Evolutionary conservation across 495 filamentous ascomycete species (phyloP).

Genomic region (Neohortaea acidophila): DNA sequence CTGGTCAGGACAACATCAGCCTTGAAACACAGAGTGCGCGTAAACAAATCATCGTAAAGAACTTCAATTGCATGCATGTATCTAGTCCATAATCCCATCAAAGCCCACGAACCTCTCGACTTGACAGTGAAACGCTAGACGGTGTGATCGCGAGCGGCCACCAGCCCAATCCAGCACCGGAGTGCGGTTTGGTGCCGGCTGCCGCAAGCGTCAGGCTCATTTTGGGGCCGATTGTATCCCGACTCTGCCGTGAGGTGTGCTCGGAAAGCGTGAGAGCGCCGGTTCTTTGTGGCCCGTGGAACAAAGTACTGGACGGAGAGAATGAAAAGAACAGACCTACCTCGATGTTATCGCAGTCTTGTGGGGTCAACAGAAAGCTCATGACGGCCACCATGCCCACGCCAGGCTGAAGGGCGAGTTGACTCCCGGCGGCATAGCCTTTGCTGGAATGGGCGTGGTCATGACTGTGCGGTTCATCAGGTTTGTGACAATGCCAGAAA

Average conservation of each 20-base stretch:
- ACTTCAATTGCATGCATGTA: conserved; percentile 3
- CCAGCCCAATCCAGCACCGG: too few relatives aligned
- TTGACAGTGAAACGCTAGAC: conserved; percentile 16
- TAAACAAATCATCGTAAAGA: not conserved
- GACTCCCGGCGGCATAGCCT: conserved; percentile 62
- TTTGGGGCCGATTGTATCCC: conserved; percentile 15
- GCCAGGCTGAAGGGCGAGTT: conserved; percentile 44
- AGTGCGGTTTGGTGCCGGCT: conserved; percentile 9
- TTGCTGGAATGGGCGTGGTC: conserved; percentile 34
- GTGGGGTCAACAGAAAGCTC: conserved; percentile 52
- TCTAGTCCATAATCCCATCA: conserved; percentile 14
- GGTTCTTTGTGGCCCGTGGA: conserved; percentile 16
- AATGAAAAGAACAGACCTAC: conserved; percentile 35
- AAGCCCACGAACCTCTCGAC: conserved; percentile 13
- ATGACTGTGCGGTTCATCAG: conserved; percentile 27
- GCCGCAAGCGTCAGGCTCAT: not conserved
- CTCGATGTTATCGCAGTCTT: conserved; percentile 46
- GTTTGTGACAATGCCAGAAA: conserved; percentile 99
- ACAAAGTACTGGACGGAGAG: not conserved
- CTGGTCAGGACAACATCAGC: not conserved
- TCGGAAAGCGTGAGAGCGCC: conserved; percentile 10
- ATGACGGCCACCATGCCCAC: conserved; percentile 66
- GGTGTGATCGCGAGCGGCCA: too few relatives aligned
- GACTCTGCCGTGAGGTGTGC: conserved; percentile 1
- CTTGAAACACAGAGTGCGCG: not conserved